A percentile compares a stretch with the other conserved stretches of the same genome.
phyloP scores from a whole-genome alignment of 225 moss, liverwort and hornwort species.

The Ulota crispa region DNA sequence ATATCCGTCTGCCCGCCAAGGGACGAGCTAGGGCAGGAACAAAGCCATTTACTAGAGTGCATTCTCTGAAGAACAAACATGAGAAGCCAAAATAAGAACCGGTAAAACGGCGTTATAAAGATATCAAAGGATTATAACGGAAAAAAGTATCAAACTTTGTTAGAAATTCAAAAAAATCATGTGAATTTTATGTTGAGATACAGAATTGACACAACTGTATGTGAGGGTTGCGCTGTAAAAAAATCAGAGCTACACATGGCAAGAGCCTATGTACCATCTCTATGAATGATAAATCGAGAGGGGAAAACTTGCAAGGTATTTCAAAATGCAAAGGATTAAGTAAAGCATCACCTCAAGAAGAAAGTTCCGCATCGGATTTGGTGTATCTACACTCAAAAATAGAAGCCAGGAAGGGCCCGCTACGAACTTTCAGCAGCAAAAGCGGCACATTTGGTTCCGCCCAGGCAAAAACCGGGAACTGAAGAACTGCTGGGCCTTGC shows the following conservation, averaged over 20 bases:
- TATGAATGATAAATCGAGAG: background rate
- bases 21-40: constrained; percentile 50
- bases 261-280: background rate
- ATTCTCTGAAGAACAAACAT: constrained; percentile 21
- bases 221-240: background rate
- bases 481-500: constrained; percentile 15
- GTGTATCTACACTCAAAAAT: constrained; percentile 6
- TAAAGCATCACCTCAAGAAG: constrained; percentile 25
- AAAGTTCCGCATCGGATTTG: background rate
- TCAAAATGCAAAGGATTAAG: background rate
- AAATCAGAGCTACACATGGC: background rate
- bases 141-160: background rate
- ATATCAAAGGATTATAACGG: background rate
- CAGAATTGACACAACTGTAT: background rate
- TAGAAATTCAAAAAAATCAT: background rate
- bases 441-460: background rate
- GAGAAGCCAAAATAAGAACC: background rate
- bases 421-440: constrained; percentile 17
- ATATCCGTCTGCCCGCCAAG: constrained; percentile 32
- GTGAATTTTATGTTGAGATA: background rate
- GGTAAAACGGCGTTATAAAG: background rate
- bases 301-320: background rate
- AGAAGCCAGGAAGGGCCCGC: constrained; percentile 18
- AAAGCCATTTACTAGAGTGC: constrained; percentile 33
- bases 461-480: constrained; percentile 1